These are phyloP conservation scores for Oryza glaberrima DNA, from an alignment of 176 grass and related monocot genomes.

Conservation along the genomic window DNA sequence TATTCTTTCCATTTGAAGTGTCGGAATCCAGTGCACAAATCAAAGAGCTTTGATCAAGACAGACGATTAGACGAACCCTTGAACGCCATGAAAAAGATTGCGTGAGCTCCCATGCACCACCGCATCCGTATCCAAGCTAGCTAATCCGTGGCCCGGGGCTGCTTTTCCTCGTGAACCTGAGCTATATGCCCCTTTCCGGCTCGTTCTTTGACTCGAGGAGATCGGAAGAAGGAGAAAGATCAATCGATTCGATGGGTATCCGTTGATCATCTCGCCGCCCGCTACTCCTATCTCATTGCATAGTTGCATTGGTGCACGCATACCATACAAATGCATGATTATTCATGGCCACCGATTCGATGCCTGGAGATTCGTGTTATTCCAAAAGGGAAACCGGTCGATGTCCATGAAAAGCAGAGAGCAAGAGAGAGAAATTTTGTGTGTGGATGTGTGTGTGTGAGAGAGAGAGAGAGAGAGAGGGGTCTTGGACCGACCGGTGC, in stretches of 20 bases:
- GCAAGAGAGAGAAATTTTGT: neutral
- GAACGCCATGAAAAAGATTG: neutral
- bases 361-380: slow-evolving; percentile 25
- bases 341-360: slow-evolving; percentile 1
- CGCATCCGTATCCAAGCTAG: neutral
- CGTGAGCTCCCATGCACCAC: neutral
- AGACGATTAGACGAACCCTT: neutral
- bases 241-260: neutral
- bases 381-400: neutral
- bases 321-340: neutral
- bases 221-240: slow-evolving; percentile 5
- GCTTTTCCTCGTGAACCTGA: slow-evolving; percentile 43
- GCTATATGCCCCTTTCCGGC: slow-evolving; percentile 19
- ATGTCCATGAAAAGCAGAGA: slow-evolving; percentile 32
- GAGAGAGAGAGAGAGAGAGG: neutral
- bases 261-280: neutral
- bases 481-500: slow-evolving; percentile 22
- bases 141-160: too few relatives aligned
- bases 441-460: neutral
- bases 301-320: neutral
- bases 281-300: neutral
- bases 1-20: neutral
- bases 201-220: slow-evolving; percentile 39
- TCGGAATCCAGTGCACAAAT: neutral
- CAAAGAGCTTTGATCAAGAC: neutral